Evolutionary conservation across 768 basidiomycete species (phyloP), one percentile per base, ranked within the genome.

Genomic region (Tulasnella sp.): DNA sequence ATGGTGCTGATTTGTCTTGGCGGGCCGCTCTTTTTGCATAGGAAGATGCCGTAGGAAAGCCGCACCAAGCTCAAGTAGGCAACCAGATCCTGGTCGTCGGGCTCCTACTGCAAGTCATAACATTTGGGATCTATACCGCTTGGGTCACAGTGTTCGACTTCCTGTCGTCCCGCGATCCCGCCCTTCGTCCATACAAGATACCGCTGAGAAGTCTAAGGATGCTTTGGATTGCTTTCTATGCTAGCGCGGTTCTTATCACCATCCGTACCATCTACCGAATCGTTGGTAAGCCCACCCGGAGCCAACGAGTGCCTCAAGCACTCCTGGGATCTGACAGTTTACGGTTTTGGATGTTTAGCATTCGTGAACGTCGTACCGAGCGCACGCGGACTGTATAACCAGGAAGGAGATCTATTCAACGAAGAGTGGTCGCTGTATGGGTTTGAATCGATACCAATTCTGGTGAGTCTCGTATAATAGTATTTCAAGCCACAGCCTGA

Each of bases 381-480:
- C 20, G 7, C 35, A 11, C 32, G 72, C 13, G 71, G 48, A 26
- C 26, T 57, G 16, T 46, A 75, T 32, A 32, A 77, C 39, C 67
- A 20, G 9, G 26, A 69, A n/a, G 79, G 79, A 29, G 79, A 80
- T 48, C 20, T 74, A 46, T 57, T 74, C 61, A 75, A 46, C 18
- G 71, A 79, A 46, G 78, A 80, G 51, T 80, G 79, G 79, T 71
- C 61, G 16, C 13, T 78, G 42, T 73, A 78, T 51, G 79, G 67
- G 18, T 78, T 79, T 18, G 79, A 42, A 42, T 42, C 42, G 13
- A 42, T 42, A 9, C 42, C 42, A 42, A 75, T 80, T 42, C 39
- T 78, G 39, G 79, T 80, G 57, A 35, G 77, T 75, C 37, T 29
- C 32, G 13, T 35, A n/a, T 7, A 13, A 5, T 0, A 23, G n/a